Evolutionary conservation across 2,329 filamentous ascomycete species (phyloP).

Genomic region (Emergomyces orientalis): DNA sequence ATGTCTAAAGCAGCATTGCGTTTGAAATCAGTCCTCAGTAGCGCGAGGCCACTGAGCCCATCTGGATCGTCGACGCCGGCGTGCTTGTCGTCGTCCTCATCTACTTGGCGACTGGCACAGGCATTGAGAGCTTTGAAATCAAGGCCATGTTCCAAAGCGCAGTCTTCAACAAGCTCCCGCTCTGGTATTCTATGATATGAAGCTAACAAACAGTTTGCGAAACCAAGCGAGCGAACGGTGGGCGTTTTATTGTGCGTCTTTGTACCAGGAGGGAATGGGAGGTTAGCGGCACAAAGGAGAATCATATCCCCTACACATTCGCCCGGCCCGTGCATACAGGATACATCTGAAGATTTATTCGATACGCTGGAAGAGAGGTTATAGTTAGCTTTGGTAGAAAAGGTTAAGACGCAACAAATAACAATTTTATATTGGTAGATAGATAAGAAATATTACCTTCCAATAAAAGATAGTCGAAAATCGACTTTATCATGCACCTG

Average conservation of each 20-base stretch:
- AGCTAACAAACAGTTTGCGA: slow-evolving; percentile 77
- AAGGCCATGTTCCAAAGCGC: slow-evolving; percentile 82
- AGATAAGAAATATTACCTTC: slow-evolving; percentile 44
- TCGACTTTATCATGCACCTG: slow-evolving; percentile 72
- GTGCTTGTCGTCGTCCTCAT: slow-evolving; percentile 54
- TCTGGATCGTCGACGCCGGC: slow-evolving; percentile 33
- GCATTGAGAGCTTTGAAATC: slow-evolving; percentile 72
- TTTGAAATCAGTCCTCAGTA: slow-evolving; percentile 39
- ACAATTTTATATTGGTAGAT: not conserved
- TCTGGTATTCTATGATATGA: slow-evolving; percentile 71
- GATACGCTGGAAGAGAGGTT: slow-evolving; percentile 39
- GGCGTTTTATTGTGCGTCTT: slow-evolving; percentile 54
- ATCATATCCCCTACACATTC: slow-evolving; percentile 95
- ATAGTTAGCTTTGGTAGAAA: too few relatives aligned
- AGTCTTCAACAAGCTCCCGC: slow-evolving; percentile 69
- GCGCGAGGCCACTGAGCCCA: slow-evolving; percentile 44
- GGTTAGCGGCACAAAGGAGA: slow-evolving; percentile 75
- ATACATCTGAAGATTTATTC: slow-evolving; percentile 69
- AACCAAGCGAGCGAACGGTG: slow-evolving; percentile 80
- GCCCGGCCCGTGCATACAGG: slow-evolving; percentile 77
- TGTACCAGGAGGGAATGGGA: slow-evolving; percentile 37
- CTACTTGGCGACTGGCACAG: slow-evolving; percentile 69
- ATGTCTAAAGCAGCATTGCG: slow-evolving; percentile 53
- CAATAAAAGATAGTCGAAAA: slow-evolving; percentile 86
- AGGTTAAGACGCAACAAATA: too few relatives aligned